phyloP scores from a whole-genome alignment of 768 basidiomycete genomes.

The Tylopilus sp. region DNA sequence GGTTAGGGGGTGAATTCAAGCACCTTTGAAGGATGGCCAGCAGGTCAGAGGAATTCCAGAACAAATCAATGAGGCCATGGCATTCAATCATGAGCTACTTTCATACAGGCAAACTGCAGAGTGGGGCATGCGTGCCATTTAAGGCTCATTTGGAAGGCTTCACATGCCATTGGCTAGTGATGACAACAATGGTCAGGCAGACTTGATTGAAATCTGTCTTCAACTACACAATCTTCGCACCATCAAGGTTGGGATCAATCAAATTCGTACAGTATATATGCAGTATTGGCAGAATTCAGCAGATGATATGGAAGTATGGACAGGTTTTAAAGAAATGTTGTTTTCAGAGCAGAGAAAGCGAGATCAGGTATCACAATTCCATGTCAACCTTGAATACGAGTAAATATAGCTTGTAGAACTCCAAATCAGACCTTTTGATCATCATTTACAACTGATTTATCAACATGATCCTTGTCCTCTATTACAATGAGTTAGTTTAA shows the following conservation, averaged over 20 bases:
- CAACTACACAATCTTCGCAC: neutral
- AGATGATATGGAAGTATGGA: neutral
- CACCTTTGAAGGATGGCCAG: too few relatives aligned
- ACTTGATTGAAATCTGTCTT: neutral
- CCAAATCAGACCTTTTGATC: too few relatives aligned
- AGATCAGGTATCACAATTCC: too few relatives aligned
- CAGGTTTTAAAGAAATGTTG: too few relatives aligned
- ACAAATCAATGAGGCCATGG: neutral
- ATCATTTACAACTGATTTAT: too few relatives aligned
- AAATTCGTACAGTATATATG: neutral
- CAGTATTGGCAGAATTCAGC: neutral
- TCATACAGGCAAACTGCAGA: neutral
- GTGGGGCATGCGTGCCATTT: neutral
- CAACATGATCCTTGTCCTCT: too few relatives aligned
- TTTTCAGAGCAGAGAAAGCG: neutral
- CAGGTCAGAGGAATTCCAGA: too few relatives aligned
- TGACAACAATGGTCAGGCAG: neutral
- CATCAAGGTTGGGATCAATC: neutral
- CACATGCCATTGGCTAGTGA: neutral
- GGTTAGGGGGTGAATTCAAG: too few relatives aligned
- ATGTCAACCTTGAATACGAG: too few relatives aligned
- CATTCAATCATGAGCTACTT: neutral
- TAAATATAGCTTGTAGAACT: too few relatives aligned
- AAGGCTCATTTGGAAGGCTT: neutral
- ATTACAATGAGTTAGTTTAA: too few relatives aligned